phyloP scores from a whole-genome alignment of 495 filamentous ascomycete species.

The Penicillium paradoxum region DNA sequence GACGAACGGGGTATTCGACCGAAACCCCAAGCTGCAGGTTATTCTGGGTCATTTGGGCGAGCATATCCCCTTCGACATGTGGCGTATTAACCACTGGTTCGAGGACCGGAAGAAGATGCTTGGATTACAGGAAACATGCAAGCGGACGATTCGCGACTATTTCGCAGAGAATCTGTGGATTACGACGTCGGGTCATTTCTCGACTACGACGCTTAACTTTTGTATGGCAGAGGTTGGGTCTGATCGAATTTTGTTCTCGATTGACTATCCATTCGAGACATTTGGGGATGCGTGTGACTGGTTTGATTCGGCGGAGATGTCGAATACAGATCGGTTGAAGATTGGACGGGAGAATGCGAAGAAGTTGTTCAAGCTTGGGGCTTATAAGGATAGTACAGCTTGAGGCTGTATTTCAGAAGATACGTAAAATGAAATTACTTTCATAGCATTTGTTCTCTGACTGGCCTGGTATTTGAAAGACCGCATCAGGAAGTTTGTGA shows the following conservation, averaged over 20 bases:
- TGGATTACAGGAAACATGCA: constrained; percentile 40
- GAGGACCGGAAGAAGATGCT: constrained; percentile 44
- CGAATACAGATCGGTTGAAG: constrained; percentile 39
- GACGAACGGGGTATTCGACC: constrained; percentile 48
- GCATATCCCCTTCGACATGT: constrained; percentile 59
- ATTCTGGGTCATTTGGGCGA: constrained; percentile 66
- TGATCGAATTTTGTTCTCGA: constrained; percentile 45
- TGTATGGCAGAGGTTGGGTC: constrained; percentile 41
- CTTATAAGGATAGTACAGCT: constrained; percentile 37
- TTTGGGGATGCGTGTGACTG: constrained; percentile 51
- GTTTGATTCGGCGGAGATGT: constrained; percentile 49
- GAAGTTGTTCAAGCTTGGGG: constrained; percentile 45
- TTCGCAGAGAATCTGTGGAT: constrained; percentile 61
- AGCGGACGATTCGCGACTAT: constrained; percentile 51
- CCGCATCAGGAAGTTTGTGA: neutral
- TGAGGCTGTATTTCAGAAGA: constrained; percentile 4
- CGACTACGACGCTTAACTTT: constrained; percentile 48
- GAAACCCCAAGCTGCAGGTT: constrained; percentile 52
- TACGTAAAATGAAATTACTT: neutral
- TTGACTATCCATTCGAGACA: constrained; percentile 51
- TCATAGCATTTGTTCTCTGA: neutral
- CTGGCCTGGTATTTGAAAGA: neutral
- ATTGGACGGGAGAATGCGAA: constrained; percentile 53
- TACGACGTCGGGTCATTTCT: constrained; percentile 60
- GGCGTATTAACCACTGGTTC: constrained; percentile 57